Conservation (phyloP, 2,329 filamentous ascomycete species). For the Aspergillus jensenii region DNA sequence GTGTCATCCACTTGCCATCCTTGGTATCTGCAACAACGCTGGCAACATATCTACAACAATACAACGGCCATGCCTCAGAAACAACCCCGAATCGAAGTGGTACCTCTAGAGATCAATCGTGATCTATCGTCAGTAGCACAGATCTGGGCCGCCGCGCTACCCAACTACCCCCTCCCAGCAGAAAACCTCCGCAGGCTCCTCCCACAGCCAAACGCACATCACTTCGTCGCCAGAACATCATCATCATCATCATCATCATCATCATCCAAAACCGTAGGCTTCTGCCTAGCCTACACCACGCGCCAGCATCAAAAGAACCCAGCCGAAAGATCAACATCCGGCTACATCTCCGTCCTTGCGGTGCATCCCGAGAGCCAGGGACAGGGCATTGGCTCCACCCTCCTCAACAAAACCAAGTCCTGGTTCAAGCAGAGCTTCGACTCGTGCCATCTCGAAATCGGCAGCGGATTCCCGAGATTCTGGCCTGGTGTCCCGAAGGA, state of each 20-base stretch:
- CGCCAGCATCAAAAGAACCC: slow-evolving; percentile 14
- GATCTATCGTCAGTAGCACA: slow-evolving; percentile 31
- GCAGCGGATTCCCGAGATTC: slow-evolving; percentile 43
- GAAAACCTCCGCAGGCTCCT: slow-evolving; percentile 30
- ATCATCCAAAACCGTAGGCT: slow-evolving; percentile 30
- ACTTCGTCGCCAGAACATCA: slow-evolving; percentile 34
- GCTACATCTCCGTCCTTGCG: slow-evolving; percentile 38
- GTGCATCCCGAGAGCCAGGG: slow-evolving; percentile 36
- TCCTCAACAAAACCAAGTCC: slow-evolving; percentile 32
- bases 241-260: slow-evolving; percentile 1
- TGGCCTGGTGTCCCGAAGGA: slow-evolving; percentile 47
- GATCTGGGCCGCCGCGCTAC: slow-evolving; percentile 39
- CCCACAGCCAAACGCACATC: slow-evolving; percentile 25
- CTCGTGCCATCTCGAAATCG: slow-evolving; percentile 25
- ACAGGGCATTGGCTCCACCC: slow-evolving; percentile 40
- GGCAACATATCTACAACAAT: background rate
- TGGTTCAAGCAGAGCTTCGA: slow-evolving; percentile 27
- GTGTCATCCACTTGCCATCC: too few species aligned
- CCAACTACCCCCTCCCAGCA: slow-evolving; percentile 34
- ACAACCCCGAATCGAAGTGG: slow-evolving; percentile 1
- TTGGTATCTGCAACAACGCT: too few species aligned
- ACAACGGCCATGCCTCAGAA: background rate
- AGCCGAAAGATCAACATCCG: slow-evolving; percentile 17
- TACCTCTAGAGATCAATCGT: slow-evolving; percentile 18
- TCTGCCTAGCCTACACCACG: slow-evolving; percentile 38